Evolutionary conservation across 345 rosid genomes (phyloP).

Genomic region (Nephelium lappaceum): DNA sequence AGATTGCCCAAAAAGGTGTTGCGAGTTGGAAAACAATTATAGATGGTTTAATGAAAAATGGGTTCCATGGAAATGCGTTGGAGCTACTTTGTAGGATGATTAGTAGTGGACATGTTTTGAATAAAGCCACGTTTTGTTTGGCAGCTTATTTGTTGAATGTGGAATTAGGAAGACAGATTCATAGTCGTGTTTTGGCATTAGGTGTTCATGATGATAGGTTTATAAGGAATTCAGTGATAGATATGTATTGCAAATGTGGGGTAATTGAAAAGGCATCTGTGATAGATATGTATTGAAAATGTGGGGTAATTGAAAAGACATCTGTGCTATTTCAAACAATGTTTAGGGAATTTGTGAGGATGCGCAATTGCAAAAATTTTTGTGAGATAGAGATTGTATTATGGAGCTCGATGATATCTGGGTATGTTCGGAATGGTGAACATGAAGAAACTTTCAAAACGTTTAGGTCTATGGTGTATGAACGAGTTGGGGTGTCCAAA

Average conservation of each 20-base stretch:
- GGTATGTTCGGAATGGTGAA: constrained; percentile 43
- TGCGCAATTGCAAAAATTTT: constrained; percentile 8
- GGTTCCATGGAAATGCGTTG: constrained; percentile 35
- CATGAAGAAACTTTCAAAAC: constrained; percentile 39
- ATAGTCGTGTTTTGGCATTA: constrained; percentile 35
- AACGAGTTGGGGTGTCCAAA: constrained; percentile 32
- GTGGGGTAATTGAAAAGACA: constrained; percentile 44
- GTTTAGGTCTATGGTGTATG: constrained; percentile 39
- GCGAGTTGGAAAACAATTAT: constrained; percentile 53
- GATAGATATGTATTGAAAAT: constrained; percentile 53
- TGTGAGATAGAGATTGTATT: constrained; percentile 32
- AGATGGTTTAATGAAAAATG: constrained; percentile 45
- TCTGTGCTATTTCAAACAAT: constrained; percentile 18
- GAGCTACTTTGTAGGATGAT: constrained; percentile 47
- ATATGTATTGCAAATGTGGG: too few relatives aligned
- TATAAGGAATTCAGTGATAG: constrained; percentile 46
- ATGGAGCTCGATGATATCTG: constrained; percentile 55
- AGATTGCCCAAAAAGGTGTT: constrained; percentile 34
- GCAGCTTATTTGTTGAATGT: constrained; percentile 33
- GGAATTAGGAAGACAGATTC: constrained; percentile 49
- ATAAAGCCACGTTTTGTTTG: constrained; percentile 40
- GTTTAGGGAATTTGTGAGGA: constrained; percentile 17
- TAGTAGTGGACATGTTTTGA: constrained; percentile 32
- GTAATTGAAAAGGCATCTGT: too few relatives aligned
- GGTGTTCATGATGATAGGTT: constrained; percentile 37